Evolutionary conservation across 257 asterid species (phyloP).

Genomic region (Penstemon barbatus): DNA sequence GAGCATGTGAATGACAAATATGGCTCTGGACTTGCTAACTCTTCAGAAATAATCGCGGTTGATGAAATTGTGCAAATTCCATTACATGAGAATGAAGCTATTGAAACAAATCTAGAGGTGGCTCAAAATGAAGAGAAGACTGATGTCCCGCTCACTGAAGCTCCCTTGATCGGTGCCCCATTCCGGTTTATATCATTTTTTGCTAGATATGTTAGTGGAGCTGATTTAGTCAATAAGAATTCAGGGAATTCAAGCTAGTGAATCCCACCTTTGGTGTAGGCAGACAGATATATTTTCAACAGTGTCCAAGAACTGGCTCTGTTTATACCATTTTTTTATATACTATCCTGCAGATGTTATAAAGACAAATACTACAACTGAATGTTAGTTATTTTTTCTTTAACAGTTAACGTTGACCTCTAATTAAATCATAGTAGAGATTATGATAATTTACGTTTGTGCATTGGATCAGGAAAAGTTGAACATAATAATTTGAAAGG

Average conservation of each 20-base stretch:
- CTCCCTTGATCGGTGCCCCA: constrained; percentile 95
- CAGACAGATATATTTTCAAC: constrained; percentile 25
- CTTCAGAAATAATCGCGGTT: constrained; percentile 48
- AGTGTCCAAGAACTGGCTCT: constrained; percentile 26
- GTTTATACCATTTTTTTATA: constrained; percentile 12
- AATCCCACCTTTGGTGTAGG: not conserved
- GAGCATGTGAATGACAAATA: constrained; percentile 30
- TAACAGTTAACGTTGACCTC: constrained; percentile 16
- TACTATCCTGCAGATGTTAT: not conserved
- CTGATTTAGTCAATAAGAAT: constrained; percentile 72
- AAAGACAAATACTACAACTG: constrained; percentile 10
- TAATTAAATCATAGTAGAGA: constrained; percentile 18
- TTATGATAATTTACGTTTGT: constrained; percentile 3
- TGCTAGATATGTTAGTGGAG: constrained; percentile 96
- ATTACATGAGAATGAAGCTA: constrained; percentile 53
- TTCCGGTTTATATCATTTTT: constrained; percentile 89
- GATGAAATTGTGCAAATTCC: constrained; percentile 81
- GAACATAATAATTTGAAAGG: constrained; percentile 25
- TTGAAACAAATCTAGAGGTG: constrained; percentile 30
- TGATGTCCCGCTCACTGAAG: constrained; percentile 58
- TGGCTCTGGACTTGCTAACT: constrained; percentile 26
- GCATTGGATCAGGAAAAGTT: constrained; percentile 8
- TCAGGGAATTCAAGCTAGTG: constrained; percentile 31
- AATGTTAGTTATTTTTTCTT: constrained; percentile 1
- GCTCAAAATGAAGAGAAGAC: constrained; percentile 35